Conservation (phyloP, 2,329 filamentous ascomycete genomes). For the Elsinoe batatas region DNA sequence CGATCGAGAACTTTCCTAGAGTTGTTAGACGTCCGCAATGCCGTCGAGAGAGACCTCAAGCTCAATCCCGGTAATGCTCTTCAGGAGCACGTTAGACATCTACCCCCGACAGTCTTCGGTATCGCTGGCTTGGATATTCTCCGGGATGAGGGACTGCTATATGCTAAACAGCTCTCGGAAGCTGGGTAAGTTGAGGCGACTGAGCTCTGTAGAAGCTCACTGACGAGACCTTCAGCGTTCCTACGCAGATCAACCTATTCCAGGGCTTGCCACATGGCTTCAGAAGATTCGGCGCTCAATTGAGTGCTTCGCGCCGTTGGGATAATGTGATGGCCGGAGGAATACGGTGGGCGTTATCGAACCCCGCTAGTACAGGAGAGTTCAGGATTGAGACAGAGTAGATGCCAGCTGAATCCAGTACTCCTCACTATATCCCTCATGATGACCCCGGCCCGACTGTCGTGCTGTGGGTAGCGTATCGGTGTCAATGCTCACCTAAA, state of each 20-base stretch:
- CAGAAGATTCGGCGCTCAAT: slow-evolving; percentile 34
- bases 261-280: slow-evolving; percentile 46
- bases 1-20: slow-evolving; percentile 26
- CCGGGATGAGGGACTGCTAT: slow-evolving; percentile 42
- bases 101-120: slow-evolving; percentile 38
- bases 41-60: slow-evolving; percentile 26
- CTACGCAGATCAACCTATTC: slow-evolving; percentile 41
- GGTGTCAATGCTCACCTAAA: too few relatives aligned
- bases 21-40: slow-evolving; percentile 8
- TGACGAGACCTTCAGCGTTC: slow-evolving; percentile 25
- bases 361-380: neutral
- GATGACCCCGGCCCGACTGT: too few relatives aligned
- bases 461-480: too few relatives aligned
- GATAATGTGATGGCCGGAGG: slow-evolving; percentile 36
- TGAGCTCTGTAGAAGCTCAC: neutral
- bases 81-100: slow-evolving; percentile 29
- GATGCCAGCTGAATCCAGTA: too few relatives aligned
- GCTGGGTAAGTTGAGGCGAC: slow-evolving; percentile 34
- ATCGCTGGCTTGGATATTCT: slow-evolving; percentile 40
- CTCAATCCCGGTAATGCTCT: slow-evolving; percentile 33
- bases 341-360: slow-evolving; percentile 31
- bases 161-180: slow-evolving; percentile 35
- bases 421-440: too few relatives aligned
- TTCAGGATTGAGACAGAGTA: neutral
- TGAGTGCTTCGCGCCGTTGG: slow-evolving; percentile 34